A percentile compares a stretch with the other conserved stretches of the same genome.
phyloP scores from a whole-genome alignment of 2,329 filamentous ascomycete species.

The Aspergillus nomiae region DNA sequence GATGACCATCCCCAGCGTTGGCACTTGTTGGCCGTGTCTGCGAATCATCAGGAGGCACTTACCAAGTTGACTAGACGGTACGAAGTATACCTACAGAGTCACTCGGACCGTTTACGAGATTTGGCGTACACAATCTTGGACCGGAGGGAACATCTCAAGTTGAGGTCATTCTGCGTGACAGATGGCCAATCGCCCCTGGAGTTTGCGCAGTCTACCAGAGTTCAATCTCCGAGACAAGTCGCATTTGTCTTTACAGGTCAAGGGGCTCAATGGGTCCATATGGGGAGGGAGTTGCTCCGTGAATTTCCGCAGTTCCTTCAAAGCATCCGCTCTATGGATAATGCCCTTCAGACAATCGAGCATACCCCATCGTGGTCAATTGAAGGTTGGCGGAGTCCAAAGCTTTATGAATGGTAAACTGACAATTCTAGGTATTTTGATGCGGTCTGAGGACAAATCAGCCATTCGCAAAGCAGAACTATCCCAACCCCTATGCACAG shows the following conservation, averaged over 20 bases:
- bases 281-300: constrained; percentile 42
- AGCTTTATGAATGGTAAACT: too few species aligned
- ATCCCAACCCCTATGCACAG: constrained; percentile 28
- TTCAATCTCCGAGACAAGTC: too few species aligned
- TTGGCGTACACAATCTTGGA: neutral
- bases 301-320: neutral
- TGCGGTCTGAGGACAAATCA: constrained; percentile 9
- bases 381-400: too few species aligned
- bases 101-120: too few species aligned
- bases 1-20: too few species aligned
- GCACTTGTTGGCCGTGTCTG: too few species aligned
- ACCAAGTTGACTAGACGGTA: too few species aligned
- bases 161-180: neutral
- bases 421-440: neutral
- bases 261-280: constrained; percentile 46
- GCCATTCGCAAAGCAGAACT: constrained; percentile 28
- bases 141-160: neutral
- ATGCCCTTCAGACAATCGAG: constrained; percentile 24
- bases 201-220: neutral
- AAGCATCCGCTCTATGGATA: constrained; percentile 10
- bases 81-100: too few species aligned
- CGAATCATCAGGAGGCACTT: too few species aligned
- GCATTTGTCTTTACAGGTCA: constrained; percentile 48
- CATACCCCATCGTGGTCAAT: constrained; percentile 17
- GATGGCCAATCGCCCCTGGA: neutral